These are phyloP conservation scores for Trichosphaerium sp. DNA, from an alignment of 78 protist genomes.

Conservation along the genomic window DNA sequence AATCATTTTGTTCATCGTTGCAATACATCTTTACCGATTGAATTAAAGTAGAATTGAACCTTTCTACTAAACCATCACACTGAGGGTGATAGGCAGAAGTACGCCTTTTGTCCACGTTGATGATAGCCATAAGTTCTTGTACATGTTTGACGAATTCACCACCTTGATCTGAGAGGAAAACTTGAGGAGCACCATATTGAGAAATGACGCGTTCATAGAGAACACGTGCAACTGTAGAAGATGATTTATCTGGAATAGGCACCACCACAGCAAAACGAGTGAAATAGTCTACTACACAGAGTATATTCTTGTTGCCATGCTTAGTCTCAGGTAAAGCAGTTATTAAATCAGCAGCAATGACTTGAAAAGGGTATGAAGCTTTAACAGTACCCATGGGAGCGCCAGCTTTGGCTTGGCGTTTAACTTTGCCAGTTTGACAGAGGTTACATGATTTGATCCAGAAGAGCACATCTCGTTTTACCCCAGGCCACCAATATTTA, in stretches of 20 bases:
- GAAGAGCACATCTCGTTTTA: neutral
- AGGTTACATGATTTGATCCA: neutral
- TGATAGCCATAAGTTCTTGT: neutral
- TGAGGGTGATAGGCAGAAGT: slow-evolving; percentile 7
- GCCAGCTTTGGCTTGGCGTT: neutral
- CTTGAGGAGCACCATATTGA: neutral
- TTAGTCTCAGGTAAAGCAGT: neutral
- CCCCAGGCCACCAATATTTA: neutral
- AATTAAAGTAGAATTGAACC: neutral
- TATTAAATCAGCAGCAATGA: slow-evolving; percentile 1
- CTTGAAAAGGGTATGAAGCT: neutral
- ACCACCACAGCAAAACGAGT: neutral
- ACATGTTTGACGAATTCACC: neutral
- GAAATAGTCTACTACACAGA: neutral
- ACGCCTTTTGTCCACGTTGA: neutral
- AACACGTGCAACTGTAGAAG: neutral
- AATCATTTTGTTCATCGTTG: too few species aligned
- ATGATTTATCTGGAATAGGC: neutral
- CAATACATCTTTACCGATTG: neutral
- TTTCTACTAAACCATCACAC: slow-evolving; percentile 5
- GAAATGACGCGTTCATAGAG: neutral
- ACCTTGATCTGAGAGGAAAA: neutral
- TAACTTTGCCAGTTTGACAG: neutral
- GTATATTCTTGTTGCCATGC: neutral
- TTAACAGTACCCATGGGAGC: neutral